A percentile compares a stretch with the other conserved stretches of the same genome.
phyloP scores from a whole-genome alignment of 2,329 filamentous ascomycete genomes.

The Ceratocystis papillata region DNA sequence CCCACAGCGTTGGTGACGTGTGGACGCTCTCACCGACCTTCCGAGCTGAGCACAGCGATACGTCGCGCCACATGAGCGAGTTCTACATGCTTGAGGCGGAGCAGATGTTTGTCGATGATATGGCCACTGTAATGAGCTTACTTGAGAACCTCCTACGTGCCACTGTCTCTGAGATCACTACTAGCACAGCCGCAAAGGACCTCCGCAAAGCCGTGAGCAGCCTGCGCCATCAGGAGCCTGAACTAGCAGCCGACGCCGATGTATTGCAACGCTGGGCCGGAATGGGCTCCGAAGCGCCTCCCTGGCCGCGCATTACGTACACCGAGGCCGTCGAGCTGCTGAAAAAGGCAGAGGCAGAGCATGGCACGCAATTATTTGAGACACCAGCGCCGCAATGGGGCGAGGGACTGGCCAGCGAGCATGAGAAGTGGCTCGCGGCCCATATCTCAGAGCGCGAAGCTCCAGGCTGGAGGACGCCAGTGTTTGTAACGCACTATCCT shows the following conservation, averaged over 20 bases:
- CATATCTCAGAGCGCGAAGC: conserved; percentile 43
- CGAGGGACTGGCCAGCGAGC: conserved; percentile 71
- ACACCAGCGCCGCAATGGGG: conserved; percentile 56
- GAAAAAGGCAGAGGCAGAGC: conserved; percentile 39
- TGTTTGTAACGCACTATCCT: conserved; percentile 95
- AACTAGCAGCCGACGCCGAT: conserved; percentile 35
- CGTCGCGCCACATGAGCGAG: conserved; percentile 84
- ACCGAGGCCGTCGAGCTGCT: conserved; percentile 62
- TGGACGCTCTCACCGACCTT: conserved; percentile 94
- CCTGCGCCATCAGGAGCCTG: conserved; percentile 22
- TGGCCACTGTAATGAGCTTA: conserved; percentile 64
- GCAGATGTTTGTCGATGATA: conserved; percentile 61
- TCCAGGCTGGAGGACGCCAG: conserved; percentile 47
- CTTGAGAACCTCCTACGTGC: conserved; percentile 65
- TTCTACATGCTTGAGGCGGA: conserved; percentile 99
- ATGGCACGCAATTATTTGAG: conserved; percentile 45
- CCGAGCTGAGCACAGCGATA: conserved; percentile 85
- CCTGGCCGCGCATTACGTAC: conserved; percentile 79
- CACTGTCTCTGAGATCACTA: conserved; percentile 35
- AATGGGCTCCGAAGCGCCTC: conserved; percentile 38
- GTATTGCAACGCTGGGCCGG: conserved; percentile 63
- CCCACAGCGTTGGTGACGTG: conserved; percentile 77
- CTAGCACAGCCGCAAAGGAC: conserved; percentile 38
- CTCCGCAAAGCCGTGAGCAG: conserved; percentile 32
- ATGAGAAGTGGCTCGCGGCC: conserved; percentile 78